Evolutionary conservation across 2,329 filamentous ascomycete species (phyloP), one percentile per base, ranked within the genome.

Genomic region (Aspergillus sclerotialis): DNA sequence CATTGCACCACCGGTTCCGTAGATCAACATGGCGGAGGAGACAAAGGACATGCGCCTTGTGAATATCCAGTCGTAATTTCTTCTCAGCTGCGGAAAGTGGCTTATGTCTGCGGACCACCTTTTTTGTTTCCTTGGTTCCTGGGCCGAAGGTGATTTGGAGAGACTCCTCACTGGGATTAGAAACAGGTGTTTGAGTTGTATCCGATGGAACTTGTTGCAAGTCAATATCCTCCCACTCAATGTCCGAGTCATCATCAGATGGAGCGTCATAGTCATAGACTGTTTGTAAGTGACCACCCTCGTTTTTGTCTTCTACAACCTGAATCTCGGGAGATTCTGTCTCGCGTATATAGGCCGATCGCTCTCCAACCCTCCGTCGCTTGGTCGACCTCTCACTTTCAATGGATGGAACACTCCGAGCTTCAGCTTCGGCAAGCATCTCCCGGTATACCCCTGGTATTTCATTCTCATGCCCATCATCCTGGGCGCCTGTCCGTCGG

Each of bases 1-100:
- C 82, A 50, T 94, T 94, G 63, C 89, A 95, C 87, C 90, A 95
- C 35, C 75, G 68, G 53, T 96, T 98, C 36, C 89, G 78, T 37
- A 78, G 69, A 45, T 84, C 75, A 11, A 81, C 73, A 58, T 96
- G 86, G 7, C 79, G 77, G 11, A 98, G 62, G 2, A 98, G 70
- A 55, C 86, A 94, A 10, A 95, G 65, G 0, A 96, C 45, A 61
- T 98, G 89, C 41, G 80, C 69, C 60, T 90, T 94, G 60, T 98
- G 92, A n/a, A 88, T 71, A 33, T 86, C 75, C 18, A 92, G 57
- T 13, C 89, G 77, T 18, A 71, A 54, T 30, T 69, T 72, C 42
- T 72, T 78, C 42, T 82, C 79, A 1, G 68, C 66, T 5, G 67
- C 65, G 1, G 74, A 74, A 11, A 73, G 62, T 13, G 73, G 69